A percentile compares a stretch with the other conserved stretches of the same genome.
Conservation (phyloP, 1,139 yeast genomes). For the Geotrichum europaeum region DNA sequence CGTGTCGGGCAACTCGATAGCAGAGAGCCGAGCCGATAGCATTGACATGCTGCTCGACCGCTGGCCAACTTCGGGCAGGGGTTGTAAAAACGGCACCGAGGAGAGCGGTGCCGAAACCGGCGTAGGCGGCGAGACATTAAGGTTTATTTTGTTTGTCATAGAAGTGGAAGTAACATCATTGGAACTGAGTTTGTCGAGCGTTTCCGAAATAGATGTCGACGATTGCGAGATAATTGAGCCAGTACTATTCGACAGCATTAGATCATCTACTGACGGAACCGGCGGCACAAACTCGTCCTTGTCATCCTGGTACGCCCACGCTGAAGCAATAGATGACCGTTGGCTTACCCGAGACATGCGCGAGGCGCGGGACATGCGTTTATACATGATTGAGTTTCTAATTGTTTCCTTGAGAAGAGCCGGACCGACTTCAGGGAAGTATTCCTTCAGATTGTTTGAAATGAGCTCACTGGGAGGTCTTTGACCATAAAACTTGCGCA, state of each 20-base stretch:
- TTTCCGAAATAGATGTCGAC: slow-evolving; percentile 1
- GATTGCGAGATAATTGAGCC: background rate
- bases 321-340: slow-evolving; percentile 32
- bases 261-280: slow-evolving; percentile 25
- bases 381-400: slow-evolving; percentile 73
- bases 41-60: slow-evolving; percentile 17
- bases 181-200: background rate
- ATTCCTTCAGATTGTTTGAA: slow-evolving; percentile 82
- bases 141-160: background rate
- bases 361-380: slow-evolving; percentile 46
- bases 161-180: background rate
- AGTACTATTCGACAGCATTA: slow-evolving; percentile 2
- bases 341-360: slow-evolving; percentile 27
- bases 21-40: slow-evolving; percentile 7
- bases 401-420: slow-evolving; percentile 72
- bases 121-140: background rate
- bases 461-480: slow-evolving; percentile 92
- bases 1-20: background rate
- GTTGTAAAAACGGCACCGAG: background rate
- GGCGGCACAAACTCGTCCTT: slow-evolving; percentile 31
- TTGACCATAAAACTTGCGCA: slow-evolving; percentile 61
- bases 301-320: slow-evolving; percentile 26
- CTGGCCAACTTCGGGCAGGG: background rate
- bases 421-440: slow-evolving; percentile 80
- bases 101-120: background rate